Conservation (phyloP, 2,329 filamentous ascomycete species). For the Botryosphaeria dothidea region DNA sequence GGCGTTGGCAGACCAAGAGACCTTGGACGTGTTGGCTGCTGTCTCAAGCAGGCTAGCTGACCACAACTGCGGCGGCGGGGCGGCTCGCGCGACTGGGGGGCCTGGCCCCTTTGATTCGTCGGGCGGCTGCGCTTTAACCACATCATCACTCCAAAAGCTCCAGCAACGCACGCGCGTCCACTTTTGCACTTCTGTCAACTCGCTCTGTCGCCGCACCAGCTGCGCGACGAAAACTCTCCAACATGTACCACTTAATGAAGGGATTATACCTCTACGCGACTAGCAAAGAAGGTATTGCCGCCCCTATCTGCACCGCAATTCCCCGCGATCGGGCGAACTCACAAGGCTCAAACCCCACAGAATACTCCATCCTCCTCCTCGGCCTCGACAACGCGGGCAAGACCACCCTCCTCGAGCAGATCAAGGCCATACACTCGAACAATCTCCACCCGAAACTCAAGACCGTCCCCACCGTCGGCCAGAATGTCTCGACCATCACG, state of each 20-base stretch:
- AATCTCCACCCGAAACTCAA: conserved; percentile 69
- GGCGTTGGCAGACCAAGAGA: neutral
- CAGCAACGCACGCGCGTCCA: conserved; percentile 1
- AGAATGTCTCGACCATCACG: conserved; percentile 91
- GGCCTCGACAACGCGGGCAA: conserved; percentile 98
- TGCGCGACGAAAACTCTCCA: neutral
- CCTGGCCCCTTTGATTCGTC: neutral
- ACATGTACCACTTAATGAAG: conserved; percentile 97
- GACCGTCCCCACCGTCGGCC: conserved; percentile 94
- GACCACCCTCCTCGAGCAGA: conserved; percentile 95
- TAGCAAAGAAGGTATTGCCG: conserved; percentile 76
- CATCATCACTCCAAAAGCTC: conserved; percentile 9
- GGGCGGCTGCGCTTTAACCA: neutral
- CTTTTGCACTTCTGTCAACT: neutral
- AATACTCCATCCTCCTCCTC: conserved; percentile 95
- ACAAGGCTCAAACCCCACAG: conserved; percentile 50
- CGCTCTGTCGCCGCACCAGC: neutral
- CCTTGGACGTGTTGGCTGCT: neutral
- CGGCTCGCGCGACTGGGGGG: neutral
- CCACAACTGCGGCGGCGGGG: conserved; percentile 4
- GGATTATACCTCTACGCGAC: conserved; percentile 93
- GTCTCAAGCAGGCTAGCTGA: neutral
- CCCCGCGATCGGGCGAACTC: neutral
- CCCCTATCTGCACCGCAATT: conserved; percentile 13
- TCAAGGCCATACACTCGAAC: conserved; percentile 81